A percentile compares a stretch with the other conserved stretches of the same genome.
Evolutionary conservation across 805 yeast genomes (phyloP).

Genomic region (Nakazawaea anatomiae): DNA sequence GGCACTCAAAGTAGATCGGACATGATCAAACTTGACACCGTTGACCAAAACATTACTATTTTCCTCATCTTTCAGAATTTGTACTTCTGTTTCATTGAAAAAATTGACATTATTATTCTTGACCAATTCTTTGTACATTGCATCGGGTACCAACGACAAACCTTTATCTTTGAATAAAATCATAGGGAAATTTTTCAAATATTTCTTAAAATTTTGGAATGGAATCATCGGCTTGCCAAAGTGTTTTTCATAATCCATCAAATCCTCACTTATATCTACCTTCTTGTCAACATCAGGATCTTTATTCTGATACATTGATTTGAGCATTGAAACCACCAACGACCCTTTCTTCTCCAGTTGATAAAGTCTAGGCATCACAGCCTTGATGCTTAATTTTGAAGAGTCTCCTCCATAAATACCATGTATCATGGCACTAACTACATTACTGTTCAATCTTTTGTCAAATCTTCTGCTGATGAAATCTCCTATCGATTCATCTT

Average conservation of each 20-base stretch:
- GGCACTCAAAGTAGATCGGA: constrained; percentile 55
- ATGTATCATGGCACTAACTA: constrained; percentile 77
- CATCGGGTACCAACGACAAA: constrained; percentile 44
- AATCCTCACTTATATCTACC: constrained; percentile 19
- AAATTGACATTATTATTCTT: constrained; percentile 35
- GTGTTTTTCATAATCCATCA: constrained; percentile 31
- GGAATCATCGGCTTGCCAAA: constrained; percentile 33
- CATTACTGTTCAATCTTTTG: constrained; percentile 39
- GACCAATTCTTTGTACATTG: constrained; percentile 32
- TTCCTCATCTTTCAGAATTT: constrained; percentile 9
- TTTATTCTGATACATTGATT: constrained; percentile 23
- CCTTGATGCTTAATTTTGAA: constrained; percentile 53
- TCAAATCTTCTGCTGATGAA: constrained; percentile 73
- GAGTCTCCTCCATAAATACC: constrained; percentile 93
- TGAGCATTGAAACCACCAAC: constrained; percentile 38
- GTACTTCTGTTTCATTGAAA: constrained; percentile 18
- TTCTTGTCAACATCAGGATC: background rate
- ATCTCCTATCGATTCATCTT: constrained; percentile 68
- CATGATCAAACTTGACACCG: constrained; percentile 38
- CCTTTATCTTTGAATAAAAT: constrained; percentile 49
- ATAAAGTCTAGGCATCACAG: constrained; percentile 51
- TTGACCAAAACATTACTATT: background rate
- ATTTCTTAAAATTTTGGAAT: constrained; percentile 27
- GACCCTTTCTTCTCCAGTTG: constrained; percentile 55
- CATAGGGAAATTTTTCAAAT: constrained; percentile 55